phyloP scores from a whole-genome alignment of 164 flowering plant genomes.

The Vitis amurensis region DNA sequence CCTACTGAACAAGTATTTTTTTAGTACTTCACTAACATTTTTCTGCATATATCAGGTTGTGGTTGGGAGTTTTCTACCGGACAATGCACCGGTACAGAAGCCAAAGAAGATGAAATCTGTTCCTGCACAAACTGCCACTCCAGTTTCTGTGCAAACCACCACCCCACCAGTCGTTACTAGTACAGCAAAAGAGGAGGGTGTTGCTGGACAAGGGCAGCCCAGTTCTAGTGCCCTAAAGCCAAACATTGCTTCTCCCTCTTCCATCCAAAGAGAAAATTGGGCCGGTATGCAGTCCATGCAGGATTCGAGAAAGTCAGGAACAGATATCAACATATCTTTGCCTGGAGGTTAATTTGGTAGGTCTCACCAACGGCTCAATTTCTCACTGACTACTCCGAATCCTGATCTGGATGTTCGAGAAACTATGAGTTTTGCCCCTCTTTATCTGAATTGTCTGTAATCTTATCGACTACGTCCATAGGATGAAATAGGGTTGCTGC shows the following conservation, averaged over 20 bases:
- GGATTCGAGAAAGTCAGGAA: slow-evolving; percentile 17
- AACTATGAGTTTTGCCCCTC: background rate
- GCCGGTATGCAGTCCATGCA: slow-evolving; percentile 15
- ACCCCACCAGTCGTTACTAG: background rate
- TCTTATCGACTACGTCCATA: background rate
- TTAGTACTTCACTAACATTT: background rate
- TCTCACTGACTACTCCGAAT: background rate
- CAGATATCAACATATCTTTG: slow-evolving; percentile 40
- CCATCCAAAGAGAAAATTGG: slow-evolving; percentile 29
- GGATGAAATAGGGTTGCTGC: slow-evolving; percentile 5
- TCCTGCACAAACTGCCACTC: slow-evolving; percentile 2
- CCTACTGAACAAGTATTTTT: background rate
- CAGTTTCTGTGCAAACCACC: background rate
- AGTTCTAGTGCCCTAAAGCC: slow-evolving; percentile 6
- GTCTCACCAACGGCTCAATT: background rate
- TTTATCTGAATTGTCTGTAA: background rate
- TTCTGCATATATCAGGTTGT: slow-evolving; percentile 22
- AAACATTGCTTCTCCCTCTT: slow-evolving; percentile 6
- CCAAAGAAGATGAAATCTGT: slow-evolving; percentile 22
- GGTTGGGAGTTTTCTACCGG: slow-evolving; percentile 35
- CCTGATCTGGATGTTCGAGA: background rate
- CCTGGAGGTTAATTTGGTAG: slow-evolving; percentile 20
- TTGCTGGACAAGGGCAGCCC: slow-evolving; percentile 10
- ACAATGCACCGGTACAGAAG: slow-evolving; percentile 20
- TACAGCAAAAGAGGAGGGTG: slow-evolving; percentile 11